Conservation (phyloP, 2,329 filamentous ascomycete species). For the Exserohilum rostratum region DNA sequence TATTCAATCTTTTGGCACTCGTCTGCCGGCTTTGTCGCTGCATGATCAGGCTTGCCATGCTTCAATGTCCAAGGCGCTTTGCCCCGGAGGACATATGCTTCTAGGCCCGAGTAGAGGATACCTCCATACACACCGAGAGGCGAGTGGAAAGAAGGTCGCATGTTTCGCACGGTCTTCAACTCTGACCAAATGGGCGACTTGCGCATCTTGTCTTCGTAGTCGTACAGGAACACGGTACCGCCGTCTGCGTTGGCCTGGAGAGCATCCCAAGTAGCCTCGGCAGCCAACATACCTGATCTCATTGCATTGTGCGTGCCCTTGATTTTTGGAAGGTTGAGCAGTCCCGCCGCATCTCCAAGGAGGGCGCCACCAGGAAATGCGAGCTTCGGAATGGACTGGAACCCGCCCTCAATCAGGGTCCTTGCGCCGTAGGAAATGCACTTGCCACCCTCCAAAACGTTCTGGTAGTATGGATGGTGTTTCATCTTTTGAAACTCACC, state of each 20-base stretch:
- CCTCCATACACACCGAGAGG: conserved; percentile 89
- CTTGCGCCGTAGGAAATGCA: conserved; percentile 96
- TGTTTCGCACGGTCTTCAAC: conserved; percentile 92
- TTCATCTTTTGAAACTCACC: conserved; percentile 98
- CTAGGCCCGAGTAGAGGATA: conserved; percentile 88
- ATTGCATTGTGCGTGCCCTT: conserved; percentile 98
- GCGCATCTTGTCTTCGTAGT: conserved; percentile 89
- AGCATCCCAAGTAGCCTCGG: conserved; percentile 85
- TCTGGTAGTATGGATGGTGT: conserved; percentile 88
- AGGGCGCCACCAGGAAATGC: conserved; percentile 94
- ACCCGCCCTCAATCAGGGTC: conserved; percentile 90
- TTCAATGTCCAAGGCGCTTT: conserved; percentile 89
- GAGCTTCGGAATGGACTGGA: conserved; percentile 96
- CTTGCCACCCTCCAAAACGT: conserved; percentile 91
- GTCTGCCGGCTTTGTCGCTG: conserved; percentile 79
- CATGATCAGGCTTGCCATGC: conserved; percentile 79
- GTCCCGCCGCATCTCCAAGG: conserved; percentile 94
- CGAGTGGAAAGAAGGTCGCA: conserved; percentile 91
- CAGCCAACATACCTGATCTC: conserved; percentile 95
- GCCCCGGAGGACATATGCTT: conserved; percentile 86
- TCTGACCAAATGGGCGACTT: conserved; percentile 92
- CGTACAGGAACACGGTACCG: conserved; percentile 85
- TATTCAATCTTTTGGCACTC: conserved; percentile 90
- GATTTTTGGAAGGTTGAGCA: conserved; percentile 97
- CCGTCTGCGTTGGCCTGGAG: conserved; percentile 62